Conservation (phyloP, 306 rosid genomes). For the Trichosanthes cucumerina region DNA sequence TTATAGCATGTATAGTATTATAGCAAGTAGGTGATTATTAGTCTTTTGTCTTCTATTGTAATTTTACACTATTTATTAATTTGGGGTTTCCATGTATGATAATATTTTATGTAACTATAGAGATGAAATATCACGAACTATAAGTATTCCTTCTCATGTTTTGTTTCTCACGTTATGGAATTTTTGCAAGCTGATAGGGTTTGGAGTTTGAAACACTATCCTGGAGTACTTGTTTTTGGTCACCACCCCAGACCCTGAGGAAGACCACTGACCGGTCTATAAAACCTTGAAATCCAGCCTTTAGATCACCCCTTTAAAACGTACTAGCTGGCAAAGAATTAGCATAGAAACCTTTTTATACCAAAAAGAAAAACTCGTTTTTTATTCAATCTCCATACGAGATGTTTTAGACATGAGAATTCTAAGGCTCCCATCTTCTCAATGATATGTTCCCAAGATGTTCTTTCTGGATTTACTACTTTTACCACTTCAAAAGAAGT, state of each 20-base stretch:
- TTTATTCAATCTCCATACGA: neutral
- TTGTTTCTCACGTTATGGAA: too few species aligned
- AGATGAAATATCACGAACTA: too few species aligned
- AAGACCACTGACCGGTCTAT: neutral
- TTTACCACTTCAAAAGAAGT: too few species aligned
- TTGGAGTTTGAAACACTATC: neutral
- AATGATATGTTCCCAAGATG: too few species aligned
- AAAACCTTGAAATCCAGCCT: neutral
- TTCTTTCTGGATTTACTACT: too few species aligned
- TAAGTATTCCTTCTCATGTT: too few species aligned
- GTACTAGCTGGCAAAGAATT: neutral
- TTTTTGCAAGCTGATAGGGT: too few species aligned
- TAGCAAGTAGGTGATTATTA: too few species aligned
- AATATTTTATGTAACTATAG: too few species aligned
- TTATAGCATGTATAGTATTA: too few species aligned
- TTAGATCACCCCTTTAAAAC: neutral
- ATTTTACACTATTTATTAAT: too few species aligned
- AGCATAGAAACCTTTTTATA: neutral
- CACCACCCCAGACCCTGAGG: neutral
- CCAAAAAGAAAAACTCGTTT: neutral
- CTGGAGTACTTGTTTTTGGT: neutral
- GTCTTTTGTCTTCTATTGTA: too few species aligned
- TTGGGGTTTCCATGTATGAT: neutral
- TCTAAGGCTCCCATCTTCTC: neutral
- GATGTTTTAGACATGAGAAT: neutral